Conservation (phyloP, 352 stramenopile species). For the Phytophthora lateralis region DNA sequence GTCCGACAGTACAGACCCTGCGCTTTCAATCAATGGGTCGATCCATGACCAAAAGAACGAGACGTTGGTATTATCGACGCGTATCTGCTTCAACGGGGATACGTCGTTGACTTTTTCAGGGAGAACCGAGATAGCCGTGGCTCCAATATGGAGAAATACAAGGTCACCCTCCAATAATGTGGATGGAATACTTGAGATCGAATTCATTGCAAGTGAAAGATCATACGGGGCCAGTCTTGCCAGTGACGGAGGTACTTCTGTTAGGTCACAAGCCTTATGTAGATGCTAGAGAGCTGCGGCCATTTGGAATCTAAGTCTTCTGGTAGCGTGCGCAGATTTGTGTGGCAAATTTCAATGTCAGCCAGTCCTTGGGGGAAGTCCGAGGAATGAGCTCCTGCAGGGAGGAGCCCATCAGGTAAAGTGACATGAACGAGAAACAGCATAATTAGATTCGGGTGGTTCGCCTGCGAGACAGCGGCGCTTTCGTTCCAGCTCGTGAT, state of each 20-base stretch:
- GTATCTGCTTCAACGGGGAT: conserved; percentile 19
- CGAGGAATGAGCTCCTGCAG: conserved; percentile 6
- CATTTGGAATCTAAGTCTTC: conserved; percentile 48
- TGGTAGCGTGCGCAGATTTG: conserved; percentile 43
- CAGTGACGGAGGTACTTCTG: conserved; percentile 17
- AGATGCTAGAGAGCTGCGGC: conserved; percentile 33
- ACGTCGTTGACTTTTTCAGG: conserved; percentile 18
- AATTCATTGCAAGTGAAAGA: conserved; percentile 27
- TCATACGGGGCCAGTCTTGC: conserved; percentile 21
- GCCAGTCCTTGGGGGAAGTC: conserved; percentile 16
- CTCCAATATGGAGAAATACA: conserved; percentile 25
- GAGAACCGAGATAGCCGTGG: conserved; percentile 14
- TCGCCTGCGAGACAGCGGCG: conserved; percentile 28
- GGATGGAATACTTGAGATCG: conserved; percentile 19
- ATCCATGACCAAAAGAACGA: conserved; percentile 35
- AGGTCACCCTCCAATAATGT: conserved; percentile 25
- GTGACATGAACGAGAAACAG: conserved; percentile 32
- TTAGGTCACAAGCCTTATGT: conserved; percentile 25
- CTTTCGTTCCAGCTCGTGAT: conserved; percentile 31
- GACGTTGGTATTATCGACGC: conserved; percentile 26
- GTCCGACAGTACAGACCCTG: conserved; percentile 12
- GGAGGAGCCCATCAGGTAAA: conserved; percentile 9
- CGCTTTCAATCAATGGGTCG: conserved; percentile 20
- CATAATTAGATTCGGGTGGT: conserved; percentile 37
- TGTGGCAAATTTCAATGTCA: conserved; percentile 42